Conservation (phyloP, 2,329 filamentous ascomycete species). For the Trichoderma pleuroti region DNA sequence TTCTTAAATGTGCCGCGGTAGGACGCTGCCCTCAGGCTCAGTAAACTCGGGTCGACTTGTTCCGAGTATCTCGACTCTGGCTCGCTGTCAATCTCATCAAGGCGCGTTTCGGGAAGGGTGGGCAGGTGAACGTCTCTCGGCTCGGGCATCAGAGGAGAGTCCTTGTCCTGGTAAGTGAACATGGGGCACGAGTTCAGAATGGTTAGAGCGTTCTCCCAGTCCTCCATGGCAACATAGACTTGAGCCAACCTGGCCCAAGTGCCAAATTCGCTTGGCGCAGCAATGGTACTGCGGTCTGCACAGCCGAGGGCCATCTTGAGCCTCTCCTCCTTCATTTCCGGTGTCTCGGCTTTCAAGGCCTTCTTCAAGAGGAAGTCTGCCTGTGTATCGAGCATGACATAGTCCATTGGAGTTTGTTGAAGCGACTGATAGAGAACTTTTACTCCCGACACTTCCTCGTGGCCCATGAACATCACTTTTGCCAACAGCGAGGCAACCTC, state of each 20-base stretch:
- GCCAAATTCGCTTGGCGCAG: constrained; percentile 92
- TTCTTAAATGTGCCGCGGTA: constrained; percentile 96
- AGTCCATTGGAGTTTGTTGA: constrained; percentile 93
- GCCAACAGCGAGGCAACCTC: constrained; percentile 92
- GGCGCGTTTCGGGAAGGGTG: constrained; percentile 78
- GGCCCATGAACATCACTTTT: constrained; percentile 87
- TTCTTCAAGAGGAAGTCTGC: constrained; percentile 89
- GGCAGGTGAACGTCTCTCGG: constrained; percentile 84
- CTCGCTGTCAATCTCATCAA: constrained; percentile 95
- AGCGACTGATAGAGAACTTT: constrained; percentile 83
- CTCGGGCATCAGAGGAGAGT: constrained; percentile 90
- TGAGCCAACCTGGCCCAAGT: constrained; percentile 94
- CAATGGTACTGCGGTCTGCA: constrained; percentile 90
- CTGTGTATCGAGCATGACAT: constrained; percentile 91
- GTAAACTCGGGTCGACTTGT: constrained; percentile 79
- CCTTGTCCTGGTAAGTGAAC: constrained; percentile 99
- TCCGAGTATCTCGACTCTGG: constrained; percentile 77
- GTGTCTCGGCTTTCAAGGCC: constrained; percentile 53
- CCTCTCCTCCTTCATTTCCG: constrained; percentile 60
- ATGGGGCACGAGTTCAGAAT: constrained; percentile 98
- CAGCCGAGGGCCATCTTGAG: constrained; percentile 85
- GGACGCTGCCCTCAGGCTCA: constrained; percentile 79
- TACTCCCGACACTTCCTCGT: constrained; percentile 95
- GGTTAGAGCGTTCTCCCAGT: constrained; percentile 92
- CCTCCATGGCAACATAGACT: constrained; percentile 88